Percentiles rank a stretch among this genome's conserved stretches.
These are phyloP conservation scores for Mrakia frigida DNA, from an alignment of 768 basidiomycete genomes.

Conservation along the genomic window DNA sequence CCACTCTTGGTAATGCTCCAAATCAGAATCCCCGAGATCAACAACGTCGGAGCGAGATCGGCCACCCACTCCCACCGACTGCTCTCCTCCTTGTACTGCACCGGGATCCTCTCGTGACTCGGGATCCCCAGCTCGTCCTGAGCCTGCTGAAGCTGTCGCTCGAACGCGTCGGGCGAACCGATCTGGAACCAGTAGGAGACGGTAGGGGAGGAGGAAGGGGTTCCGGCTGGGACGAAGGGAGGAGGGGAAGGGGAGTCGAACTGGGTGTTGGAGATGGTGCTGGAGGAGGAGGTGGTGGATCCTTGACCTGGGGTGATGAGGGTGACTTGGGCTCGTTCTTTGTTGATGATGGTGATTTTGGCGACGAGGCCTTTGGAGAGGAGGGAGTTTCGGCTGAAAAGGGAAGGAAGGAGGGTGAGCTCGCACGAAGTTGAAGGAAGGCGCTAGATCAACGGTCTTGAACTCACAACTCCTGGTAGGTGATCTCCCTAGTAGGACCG, in stretches of 20 bases:
- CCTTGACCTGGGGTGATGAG: slow-evolving; percentile 45
- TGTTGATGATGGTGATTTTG: slow-evolving; percentile 28
- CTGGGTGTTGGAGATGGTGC: slow-evolving; percentile 35
- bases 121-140: slow-evolving; percentile 90
- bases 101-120: slow-evolving; percentile 86
- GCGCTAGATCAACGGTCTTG: neutral
- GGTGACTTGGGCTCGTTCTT: slow-evolving; percentile 22
- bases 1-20: slow-evolving; percentile 55
- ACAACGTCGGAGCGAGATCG: slow-evolving; percentile 89
- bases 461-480: slow-evolving; percentile 89
- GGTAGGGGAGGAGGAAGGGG: neutral
- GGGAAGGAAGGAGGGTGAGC: neutral
- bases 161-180: slow-evolving; percentile 93
- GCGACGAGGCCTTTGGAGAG: slow-evolving; percentile 64
- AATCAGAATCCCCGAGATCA: slow-evolving; percentile 82
- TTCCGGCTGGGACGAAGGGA: slow-evolving; percentile 48
- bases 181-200: slow-evolving; percentile 82
- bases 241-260: slow-evolving; percentile 38
- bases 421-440: neutral
- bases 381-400: slow-evolving; percentile 71
- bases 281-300: slow-evolving; percentile 23
- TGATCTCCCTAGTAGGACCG: slow-evolving; percentile 68
- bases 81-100: slow-evolving; percentile 93
- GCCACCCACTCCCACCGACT: slow-evolving; percentile 73
- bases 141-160: slow-evolving; percentile 88